These are phyloP conservation scores for Hebeloma cylindrosporum DNA, from an alignment of 768 basidiomycete species.

Conservation along the genomic window DNA sequence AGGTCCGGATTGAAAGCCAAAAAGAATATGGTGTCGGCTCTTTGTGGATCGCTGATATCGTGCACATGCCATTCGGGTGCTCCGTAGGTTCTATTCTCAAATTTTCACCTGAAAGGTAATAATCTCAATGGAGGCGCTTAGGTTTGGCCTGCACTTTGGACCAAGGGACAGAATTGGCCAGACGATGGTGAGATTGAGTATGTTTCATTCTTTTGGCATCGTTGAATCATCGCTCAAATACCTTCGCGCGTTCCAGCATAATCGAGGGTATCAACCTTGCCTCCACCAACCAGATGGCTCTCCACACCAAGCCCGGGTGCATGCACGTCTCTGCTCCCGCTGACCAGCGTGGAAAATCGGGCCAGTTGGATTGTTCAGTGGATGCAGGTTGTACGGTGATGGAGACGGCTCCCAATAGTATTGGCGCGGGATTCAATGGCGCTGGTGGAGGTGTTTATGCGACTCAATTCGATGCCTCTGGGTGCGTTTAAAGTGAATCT, in stretches of 20 bases:
- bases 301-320: slow-evolving; percentile 48
- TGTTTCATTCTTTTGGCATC: slow-evolving; percentile 2
- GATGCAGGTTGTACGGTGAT: slow-evolving; percentile 44
- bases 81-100: slow-evolving; percentile 36
- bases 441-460: slow-evolving; percentile 61
- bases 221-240: not conserved
- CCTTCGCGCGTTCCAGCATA: slow-evolving; percentile 30
- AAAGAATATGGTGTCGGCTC: slow-evolving; percentile 40
- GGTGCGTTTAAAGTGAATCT: slow-evolving; percentile 27
- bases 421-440: slow-evolving; percentile 45
- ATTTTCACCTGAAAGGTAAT: not conserved
- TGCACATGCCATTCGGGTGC: slow-evolving; percentile 57
- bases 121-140: slow-evolving; percentile 12
- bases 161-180: slow-evolving; percentile 45
- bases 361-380: slow-evolving; percentile 31
- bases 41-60: slow-evolving; percentile 42
- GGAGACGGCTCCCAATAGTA: slow-evolving; percentile 45
- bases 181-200: slow-evolving; percentile 44
- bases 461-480: slow-evolving; percentile 62
- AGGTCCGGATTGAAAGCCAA: slow-evolving; percentile 46
- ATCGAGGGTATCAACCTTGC: slow-evolving; percentile 60
- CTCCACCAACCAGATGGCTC: slow-evolving; percentile 52
- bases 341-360: slow-evolving; percentile 32
- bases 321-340: slow-evolving; percentile 26
- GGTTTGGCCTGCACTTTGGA: slow-evolving; percentile 52